These are phyloP conservation scores for Plenodomus lindquistii DNA, from an alignment of 2,329 filamentous ascomycete species.

Conservation along the genomic window DNA sequence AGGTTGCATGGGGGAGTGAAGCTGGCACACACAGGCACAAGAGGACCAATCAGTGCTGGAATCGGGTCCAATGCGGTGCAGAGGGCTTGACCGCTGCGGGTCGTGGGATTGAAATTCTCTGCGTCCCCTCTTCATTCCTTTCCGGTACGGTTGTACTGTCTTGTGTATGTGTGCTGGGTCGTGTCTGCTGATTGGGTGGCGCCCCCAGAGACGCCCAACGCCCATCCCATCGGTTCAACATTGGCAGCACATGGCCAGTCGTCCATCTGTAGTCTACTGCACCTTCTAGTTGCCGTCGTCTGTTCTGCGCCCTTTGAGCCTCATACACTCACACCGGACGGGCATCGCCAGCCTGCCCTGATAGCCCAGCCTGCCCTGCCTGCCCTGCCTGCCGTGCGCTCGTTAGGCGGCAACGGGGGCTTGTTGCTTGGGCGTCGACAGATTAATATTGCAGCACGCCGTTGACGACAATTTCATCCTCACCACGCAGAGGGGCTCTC, in stretches of 20 bases:
- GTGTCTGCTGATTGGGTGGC: too few relatives aligned
- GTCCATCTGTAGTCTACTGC: too few relatives aligned
- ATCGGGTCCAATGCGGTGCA: constrained; percentile 17
- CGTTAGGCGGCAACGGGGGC: constrained; percentile 29
- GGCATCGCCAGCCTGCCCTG: constrained; percentile 15
- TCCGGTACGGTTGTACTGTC: too few relatives aligned
- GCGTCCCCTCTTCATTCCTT: too few relatives aligned
- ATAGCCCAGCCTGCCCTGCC: constrained; percentile 17
- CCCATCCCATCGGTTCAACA: too few relatives aligned
- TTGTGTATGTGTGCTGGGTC: too few relatives aligned
- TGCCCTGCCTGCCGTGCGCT: constrained; percentile 4
- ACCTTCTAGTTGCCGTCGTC: background rate
- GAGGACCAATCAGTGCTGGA: constrained; percentile 22
- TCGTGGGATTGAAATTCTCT: too few relatives aligned
- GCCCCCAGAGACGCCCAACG: too few relatives aligned
- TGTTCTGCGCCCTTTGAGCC: background rate
- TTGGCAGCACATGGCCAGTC: background rate
- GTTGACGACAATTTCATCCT: constrained; percentile 1
- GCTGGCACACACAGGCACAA: constrained; percentile 18
- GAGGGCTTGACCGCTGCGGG: constrained; percentile 30
- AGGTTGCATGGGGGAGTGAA: constrained; percentile 25
- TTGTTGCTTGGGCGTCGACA: constrained; percentile 32
- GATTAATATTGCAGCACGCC: constrained; percentile 16
- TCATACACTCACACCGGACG: background rate
- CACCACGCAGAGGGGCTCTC: background rate